Evolutionary conservation across 768 basidiomycete species (phyloP).

Genomic region (Tephrocybe rancida): DNA sequence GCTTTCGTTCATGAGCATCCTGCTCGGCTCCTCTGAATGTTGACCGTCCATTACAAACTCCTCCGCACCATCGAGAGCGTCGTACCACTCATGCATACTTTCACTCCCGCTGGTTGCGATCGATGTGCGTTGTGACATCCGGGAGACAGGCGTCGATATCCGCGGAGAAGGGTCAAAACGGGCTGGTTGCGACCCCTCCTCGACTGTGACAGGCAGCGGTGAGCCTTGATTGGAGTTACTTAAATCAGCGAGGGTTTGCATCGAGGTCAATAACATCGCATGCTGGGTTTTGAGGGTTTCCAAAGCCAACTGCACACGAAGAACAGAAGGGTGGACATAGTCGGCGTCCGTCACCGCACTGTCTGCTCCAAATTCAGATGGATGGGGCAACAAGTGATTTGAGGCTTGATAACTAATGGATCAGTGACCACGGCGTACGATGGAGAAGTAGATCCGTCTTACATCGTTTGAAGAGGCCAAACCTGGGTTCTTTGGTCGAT

Average conservation of each 20-base stretch:
- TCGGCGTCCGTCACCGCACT: background rate
- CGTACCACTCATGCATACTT: constrained; percentile 71
- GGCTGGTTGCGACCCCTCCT: constrained; percentile 43
- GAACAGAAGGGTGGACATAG: constrained; percentile 26
- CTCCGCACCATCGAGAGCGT: constrained; percentile 71
- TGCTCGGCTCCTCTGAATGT: constrained; percentile 42
- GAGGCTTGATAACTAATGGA: constrained; percentile 18
- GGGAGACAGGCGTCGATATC: constrained; percentile 30
- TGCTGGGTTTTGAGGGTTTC: constrained; percentile 65
- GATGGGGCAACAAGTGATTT: constrained; percentile 22
- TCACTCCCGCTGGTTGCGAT: constrained; percentile 52
- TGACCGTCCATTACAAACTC: constrained; percentile 67
- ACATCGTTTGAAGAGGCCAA: constrained; percentile 69
- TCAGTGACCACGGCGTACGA: background rate
- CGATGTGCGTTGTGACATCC: constrained; percentile 45
- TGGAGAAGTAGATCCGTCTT: constrained; percentile 14
- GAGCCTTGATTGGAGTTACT: constrained; percentile 28
- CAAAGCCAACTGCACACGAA: constrained; percentile 50
- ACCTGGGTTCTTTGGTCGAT: constrained; percentile 39
- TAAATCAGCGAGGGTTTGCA: constrained; percentile 37
- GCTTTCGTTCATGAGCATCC: constrained; percentile 40
- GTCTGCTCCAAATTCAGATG: constrained; percentile 20
- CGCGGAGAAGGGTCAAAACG: constrained; percentile 17
- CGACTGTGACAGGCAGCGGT: constrained; percentile 48
- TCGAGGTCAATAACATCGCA: constrained; percentile 45